Conservation (phyloP, 2,329 filamentous ascomycete species). For the Colletotrichum sp. region DNA sequence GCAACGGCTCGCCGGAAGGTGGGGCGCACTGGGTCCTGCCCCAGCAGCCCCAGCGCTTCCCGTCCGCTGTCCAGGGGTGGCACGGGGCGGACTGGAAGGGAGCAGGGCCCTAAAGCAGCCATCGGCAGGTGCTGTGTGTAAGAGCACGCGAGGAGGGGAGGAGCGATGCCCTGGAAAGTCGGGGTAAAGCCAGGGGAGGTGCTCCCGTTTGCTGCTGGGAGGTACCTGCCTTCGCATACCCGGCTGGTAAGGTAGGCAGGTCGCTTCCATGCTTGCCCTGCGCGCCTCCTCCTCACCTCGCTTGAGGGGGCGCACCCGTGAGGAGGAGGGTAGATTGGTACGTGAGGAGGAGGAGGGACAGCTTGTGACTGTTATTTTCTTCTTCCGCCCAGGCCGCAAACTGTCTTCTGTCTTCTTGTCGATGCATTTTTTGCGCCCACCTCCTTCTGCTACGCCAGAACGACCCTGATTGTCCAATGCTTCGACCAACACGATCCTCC, state of each 20-base stretch:
- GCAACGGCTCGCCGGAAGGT: conserved; percentile 15
- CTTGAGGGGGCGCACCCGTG: neutral
- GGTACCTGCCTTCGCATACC: neutral
- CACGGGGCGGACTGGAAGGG: conserved; percentile 3
- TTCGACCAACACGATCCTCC: neutral
- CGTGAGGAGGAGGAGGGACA: neutral
- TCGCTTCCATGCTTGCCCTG: neutral
- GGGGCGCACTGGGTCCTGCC: conserved; percentile 16
- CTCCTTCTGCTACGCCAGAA: neutral
- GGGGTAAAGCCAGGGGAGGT: neutral
- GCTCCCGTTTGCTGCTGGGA: neutral
- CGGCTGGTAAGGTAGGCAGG: neutral
- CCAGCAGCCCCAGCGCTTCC: conserved; percentile 9
- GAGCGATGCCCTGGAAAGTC: neutral
- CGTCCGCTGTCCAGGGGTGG: conserved; percentile 6
- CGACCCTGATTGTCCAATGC: neutral
- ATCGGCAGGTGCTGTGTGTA: conserved; percentile 9
- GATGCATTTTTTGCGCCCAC: neutral
- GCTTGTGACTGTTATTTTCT: neutral
- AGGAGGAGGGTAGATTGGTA: neutral
- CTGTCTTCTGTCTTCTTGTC: neutral
- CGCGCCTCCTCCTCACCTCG: neutral
- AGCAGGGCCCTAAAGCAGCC: conserved; percentile 12
- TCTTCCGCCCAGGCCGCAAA: neutral
- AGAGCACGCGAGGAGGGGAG: neutral